Evolutionary conservation across 139 green algal species (phyloP).

Genomic region (Chlamydomonas sphaeroides): DNA sequence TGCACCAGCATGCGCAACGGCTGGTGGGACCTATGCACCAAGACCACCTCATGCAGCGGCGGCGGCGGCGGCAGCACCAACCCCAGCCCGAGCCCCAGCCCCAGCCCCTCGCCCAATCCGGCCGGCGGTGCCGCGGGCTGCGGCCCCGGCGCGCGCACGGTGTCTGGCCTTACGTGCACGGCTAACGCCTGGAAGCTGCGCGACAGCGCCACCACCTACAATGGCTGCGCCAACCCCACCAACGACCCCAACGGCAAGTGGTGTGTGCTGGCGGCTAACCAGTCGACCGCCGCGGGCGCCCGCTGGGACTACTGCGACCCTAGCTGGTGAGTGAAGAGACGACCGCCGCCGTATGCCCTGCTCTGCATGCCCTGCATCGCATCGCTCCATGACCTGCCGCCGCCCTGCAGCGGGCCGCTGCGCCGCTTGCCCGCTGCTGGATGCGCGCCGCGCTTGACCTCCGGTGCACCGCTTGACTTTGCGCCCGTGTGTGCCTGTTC

Average conservation of each 20-base stretch:
- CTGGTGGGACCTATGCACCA: constrained; percentile 21
- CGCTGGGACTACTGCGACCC: constrained; percentile 18
- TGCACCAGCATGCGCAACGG: not conserved
- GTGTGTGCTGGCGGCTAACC: not conserved
- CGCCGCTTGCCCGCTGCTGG: too few relatives aligned
- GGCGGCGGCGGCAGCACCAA: not conserved
- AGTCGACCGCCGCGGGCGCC: not conserved
- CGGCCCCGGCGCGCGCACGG: not conserved
- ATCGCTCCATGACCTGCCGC: too few relatives aligned
- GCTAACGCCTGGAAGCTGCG: not conserved
- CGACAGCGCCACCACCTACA: not conserved
- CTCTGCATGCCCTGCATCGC: too few relatives aligned
- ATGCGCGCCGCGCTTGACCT: too few relatives aligned
- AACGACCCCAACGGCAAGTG: constrained; percentile 6
- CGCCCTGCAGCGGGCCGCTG: too few relatives aligned
- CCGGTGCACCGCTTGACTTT: too few relatives aligned
- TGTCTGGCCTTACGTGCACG: not conserved
- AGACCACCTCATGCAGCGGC: not conserved
- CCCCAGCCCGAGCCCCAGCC: not conserved
- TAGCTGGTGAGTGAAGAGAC: too few relatives aligned
- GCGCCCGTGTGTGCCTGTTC: too few relatives aligned
- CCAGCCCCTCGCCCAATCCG: not conserved
- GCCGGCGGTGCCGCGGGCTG: not conserved
- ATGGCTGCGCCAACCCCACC: constrained; percentile 28
- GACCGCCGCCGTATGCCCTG: too few relatives aligned